Evolutionary conservation across 768 basidiomycete genomes (phyloP).

Genomic region (Asterophora parasitica): DNA sequence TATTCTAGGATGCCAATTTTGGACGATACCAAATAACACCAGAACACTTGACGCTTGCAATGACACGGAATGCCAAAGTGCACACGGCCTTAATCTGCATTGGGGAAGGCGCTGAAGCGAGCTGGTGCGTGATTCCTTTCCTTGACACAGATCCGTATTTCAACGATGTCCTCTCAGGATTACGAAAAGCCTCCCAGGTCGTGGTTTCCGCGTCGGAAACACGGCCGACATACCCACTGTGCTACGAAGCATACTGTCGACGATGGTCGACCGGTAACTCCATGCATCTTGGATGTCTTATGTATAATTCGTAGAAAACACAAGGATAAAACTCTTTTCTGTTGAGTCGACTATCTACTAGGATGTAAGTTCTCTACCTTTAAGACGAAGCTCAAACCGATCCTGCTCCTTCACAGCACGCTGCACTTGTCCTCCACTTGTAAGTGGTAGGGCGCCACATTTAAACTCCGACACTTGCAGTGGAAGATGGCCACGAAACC

Average conservation of each 20-base stretch:
- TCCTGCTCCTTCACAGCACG: no score
- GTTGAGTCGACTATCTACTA: no score
- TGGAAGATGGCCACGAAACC: no score
- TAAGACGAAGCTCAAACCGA: no score
- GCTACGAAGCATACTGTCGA: conserved; percentile 54
- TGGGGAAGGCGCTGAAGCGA: conserved; percentile 61
- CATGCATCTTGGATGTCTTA: no score
- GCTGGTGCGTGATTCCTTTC: conserved; percentile 39
- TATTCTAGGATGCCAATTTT: conserved; percentile 56
- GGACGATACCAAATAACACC: conserved; percentile 56
- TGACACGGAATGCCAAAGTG: conserved; percentile 59
- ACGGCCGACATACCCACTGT: conserved; percentile 64
- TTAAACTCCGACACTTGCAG: no score
- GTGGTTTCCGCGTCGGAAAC: conserved; percentile 54
- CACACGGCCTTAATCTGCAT: conserved; percentile 66
- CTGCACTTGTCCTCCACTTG: no score
- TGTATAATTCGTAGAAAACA: no score
- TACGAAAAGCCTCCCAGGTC: conserved; percentile 54
- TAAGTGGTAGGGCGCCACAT: no score
- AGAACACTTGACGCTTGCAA: conserved; percentile 51
- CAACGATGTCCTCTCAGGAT: conserved; percentile 37
- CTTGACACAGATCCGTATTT: background rate
- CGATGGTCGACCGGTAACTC: conserved; percentile 42
- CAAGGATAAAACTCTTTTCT: no score
- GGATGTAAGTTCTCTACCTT: no score